phyloP scores from a whole-genome alignment of 169 alveolate genomes.

The Eimeria necatrix region DNA sequence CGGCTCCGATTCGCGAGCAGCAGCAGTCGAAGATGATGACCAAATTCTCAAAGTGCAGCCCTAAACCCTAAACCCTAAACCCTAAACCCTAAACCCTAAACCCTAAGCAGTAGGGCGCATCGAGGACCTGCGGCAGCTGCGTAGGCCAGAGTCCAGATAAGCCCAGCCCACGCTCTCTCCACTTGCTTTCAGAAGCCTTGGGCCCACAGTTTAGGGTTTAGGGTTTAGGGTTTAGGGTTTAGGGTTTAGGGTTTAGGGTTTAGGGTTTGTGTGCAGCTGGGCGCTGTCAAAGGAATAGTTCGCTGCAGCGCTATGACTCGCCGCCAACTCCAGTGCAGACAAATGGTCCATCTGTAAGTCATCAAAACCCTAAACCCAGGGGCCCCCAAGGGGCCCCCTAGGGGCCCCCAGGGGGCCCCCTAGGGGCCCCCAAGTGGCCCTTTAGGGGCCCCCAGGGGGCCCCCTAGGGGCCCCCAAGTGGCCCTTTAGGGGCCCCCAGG shows the following conservation, averaged over 20 bases:
- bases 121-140: no score
- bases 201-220: background rate
- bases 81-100: background rate
- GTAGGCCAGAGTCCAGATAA: no score
- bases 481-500: no score
- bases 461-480: no score
- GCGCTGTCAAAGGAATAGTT: conserved; percentile 54
- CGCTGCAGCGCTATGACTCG: conserved; percentile 79
- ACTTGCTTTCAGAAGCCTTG: background rate
- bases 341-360: conserved; percentile 72
- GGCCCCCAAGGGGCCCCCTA: no score
- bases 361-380: no score
- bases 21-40: conserved; percentile 34
- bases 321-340: conserved; percentile 61
- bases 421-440: no score
- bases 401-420: no score
- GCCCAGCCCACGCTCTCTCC: background rate
- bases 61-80: conserved; percentile 20
- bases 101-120: no score
- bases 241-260: background rate
- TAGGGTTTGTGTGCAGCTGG: conserved; percentile 15
- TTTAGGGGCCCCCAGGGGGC: no score
- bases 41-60: conserved; percentile 22
- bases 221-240: background rate
- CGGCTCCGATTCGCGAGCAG: conserved; percentile 42